phyloP scores from a whole-genome alignment of 257 asterid genomes.

The Agastache rugosa region DNA sequence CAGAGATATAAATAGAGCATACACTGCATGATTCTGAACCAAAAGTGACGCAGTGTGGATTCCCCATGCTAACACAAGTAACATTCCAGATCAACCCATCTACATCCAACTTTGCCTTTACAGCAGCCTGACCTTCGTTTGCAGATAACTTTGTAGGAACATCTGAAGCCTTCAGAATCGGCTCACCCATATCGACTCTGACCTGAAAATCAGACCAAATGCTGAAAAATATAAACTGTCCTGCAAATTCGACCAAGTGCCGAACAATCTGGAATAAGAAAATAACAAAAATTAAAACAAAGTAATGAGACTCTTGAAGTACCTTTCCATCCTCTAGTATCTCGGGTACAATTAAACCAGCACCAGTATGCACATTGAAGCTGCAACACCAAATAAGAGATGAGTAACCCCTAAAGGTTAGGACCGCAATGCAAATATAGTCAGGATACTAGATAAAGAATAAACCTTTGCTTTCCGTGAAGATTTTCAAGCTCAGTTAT shows the following conservation, averaged over 20 bases:
- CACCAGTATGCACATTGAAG: conserved; percentile 87
- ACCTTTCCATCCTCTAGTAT: conserved; percentile 94
- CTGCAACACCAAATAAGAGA: conserved; percentile 48
- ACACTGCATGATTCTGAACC: conserved; percentile 62
- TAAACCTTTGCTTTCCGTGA: conserved; percentile 75
- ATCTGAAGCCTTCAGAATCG: conserved; percentile 82
- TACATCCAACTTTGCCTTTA: conserved; percentile 62
- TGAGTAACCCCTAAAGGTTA: not conserved
- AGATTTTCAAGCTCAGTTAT: conserved; percentile 76
- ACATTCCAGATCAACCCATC: conserved; percentile 75
- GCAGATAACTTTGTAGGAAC: conserved; percentile 84
- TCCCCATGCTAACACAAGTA: conserved; percentile 94
- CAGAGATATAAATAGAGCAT: not conserved
- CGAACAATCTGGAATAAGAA: conserved; percentile 4
- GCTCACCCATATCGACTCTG: conserved; percentile 95
- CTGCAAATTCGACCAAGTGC: conserved; percentile 41
- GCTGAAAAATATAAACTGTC: conserved; percentile 84
- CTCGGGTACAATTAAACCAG: conserved; percentile 92
- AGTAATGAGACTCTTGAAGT: conserved; percentile 18
- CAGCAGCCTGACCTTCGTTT: conserved; percentile 66
- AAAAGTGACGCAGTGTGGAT: conserved; percentile 85
- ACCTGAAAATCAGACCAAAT: conserved; percentile 56
- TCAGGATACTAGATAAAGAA: not conserved
- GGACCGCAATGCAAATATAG: not conserved
- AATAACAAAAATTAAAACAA: not conserved